Percentiles rank a stretch among this genome's conserved stretches.
Conservation (phyloP, 208 protist genomes). For the Leishmania turanica region DNA sequence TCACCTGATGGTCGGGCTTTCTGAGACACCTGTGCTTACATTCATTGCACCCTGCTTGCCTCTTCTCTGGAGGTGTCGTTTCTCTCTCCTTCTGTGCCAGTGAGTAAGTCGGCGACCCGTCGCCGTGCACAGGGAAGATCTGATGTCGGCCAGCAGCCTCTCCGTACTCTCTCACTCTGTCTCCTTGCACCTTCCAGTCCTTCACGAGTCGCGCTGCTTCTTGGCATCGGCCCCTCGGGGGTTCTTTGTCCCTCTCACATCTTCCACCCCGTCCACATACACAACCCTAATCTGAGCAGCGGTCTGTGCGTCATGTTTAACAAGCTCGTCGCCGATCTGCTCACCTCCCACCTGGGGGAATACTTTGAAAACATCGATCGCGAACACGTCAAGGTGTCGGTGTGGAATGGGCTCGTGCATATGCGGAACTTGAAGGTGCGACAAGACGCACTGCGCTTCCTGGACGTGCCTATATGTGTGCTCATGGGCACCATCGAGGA, state of each 20-base stretch:
- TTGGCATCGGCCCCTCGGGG: not conserved
- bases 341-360: constrained; percentile 79
- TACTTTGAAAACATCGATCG: constrained; percentile 87
- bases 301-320: constrained; percentile 58
- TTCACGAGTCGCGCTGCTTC: not conserved
- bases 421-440: constrained; percentile 64
- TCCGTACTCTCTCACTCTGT: not conserved
- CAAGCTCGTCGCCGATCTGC: constrained; percentile 70
- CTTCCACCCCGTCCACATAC: not conserved
- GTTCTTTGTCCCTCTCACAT: not conserved
- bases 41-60: not conserved
- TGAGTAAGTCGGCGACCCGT: not conserved
- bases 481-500: constrained; percentile 68
- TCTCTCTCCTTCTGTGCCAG: not conserved
- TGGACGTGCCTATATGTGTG: constrained; percentile 66
- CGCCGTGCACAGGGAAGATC: not conserved
- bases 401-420: constrained; percentile 81
- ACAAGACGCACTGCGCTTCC: constrained; percentile 61
- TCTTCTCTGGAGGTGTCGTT: not conserved
- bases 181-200: not conserved
- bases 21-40: not conserved
- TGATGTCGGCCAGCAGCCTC: not conserved
- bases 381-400: constrained; percentile 83
- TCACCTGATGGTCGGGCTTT: not conserved
- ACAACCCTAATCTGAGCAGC: too few species aligned